These are phyloP conservation scores for Neopestalotiopsis sp. DNA, from an alignment of 2,329 filamentous ascomycete species.

Conservation along the genomic window DNA sequence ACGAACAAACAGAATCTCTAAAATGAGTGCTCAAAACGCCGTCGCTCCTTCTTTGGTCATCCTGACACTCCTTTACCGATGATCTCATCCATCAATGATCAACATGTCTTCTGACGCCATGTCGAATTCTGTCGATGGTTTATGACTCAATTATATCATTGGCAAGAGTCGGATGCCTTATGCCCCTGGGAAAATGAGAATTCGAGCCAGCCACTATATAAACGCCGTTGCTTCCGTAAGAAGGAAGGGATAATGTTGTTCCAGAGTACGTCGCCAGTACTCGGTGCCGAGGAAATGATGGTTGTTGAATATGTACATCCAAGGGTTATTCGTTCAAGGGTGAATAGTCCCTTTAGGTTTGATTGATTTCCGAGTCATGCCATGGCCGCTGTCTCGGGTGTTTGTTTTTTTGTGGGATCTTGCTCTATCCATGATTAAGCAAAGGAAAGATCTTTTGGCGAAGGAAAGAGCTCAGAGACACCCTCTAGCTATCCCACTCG, in stretches of 20 bases:
- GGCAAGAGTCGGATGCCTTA: neutral
- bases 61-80: neutral
- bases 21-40: slow-evolving; percentile 5
- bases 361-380: neutral
- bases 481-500: slow-evolving; percentile 40
- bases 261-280: slow-evolving; percentile 22
- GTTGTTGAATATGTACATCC: slow-evolving; percentile 4
- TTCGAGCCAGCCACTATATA: slow-evolving; percentile 2
- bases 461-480: slow-evolving; percentile 17
- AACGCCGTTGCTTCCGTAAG: neutral
- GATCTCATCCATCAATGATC: neutral
- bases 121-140: neutral
- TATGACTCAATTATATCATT: neutral
- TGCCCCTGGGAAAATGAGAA: neutral
- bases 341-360: neutral
- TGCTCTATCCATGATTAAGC: slow-evolving; percentile 7
- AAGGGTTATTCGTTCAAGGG: neutral
- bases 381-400: neutral
- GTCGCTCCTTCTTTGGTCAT: neutral
- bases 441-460: slow-evolving; percentile 18
- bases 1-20: slow-evolving; percentile 4
- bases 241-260: neutral
- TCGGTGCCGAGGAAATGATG: slow-evolving; percentile 21
- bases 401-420: neutral
- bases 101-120: neutral